Conservation (phyloP, 2,329 filamentous ascomycete genomes). For the Fusarium xylarioides region DNA sequence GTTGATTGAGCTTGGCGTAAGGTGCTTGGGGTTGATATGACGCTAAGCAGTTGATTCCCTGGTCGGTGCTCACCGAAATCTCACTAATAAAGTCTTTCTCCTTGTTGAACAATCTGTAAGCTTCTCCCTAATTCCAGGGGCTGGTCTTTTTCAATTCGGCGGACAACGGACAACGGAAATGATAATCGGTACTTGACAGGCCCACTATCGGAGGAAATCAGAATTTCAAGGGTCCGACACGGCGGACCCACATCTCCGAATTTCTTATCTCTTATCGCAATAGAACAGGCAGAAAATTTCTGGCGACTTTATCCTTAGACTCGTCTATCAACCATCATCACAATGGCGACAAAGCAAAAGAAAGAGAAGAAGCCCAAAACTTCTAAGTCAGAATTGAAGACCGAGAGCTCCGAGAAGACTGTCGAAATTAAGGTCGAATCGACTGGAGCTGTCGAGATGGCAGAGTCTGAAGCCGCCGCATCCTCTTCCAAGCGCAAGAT, state of each 20-base stretch:
- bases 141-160: constrained; percentile 3
- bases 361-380: constrained; percentile 35
- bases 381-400: constrained; percentile 25
- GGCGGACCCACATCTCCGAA: constrained; percentile 21
- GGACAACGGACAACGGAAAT: not conserved
- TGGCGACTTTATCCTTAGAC: constrained; percentile 18
- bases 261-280: constrained; percentile 43
- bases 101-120: not conserved
- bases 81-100: not conserved
- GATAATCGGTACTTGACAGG: constrained; percentile 9
- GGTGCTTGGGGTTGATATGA: not conserved
- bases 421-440: constrained; percentile 16
- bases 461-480: constrained; percentile 17
- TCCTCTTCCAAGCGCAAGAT: constrained; percentile 72
- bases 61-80: not conserved
- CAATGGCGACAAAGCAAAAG: constrained; percentile 44
- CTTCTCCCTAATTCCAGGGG: constrained; percentile 16
- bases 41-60: not conserved
- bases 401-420: constrained; percentile 15
- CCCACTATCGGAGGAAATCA: constrained; percentile 18
- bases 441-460: constrained; percentile 23
- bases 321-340: constrained; percentile 7
- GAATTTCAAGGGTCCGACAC: constrained; percentile 18
- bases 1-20: not conserved
- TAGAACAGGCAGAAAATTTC: constrained; percentile 5